These are phyloP conservation scores for Penicillium ucsense DNA, from an alignment of 495 filamentous ascomycete species.

Conservation along the genomic window DNA sequence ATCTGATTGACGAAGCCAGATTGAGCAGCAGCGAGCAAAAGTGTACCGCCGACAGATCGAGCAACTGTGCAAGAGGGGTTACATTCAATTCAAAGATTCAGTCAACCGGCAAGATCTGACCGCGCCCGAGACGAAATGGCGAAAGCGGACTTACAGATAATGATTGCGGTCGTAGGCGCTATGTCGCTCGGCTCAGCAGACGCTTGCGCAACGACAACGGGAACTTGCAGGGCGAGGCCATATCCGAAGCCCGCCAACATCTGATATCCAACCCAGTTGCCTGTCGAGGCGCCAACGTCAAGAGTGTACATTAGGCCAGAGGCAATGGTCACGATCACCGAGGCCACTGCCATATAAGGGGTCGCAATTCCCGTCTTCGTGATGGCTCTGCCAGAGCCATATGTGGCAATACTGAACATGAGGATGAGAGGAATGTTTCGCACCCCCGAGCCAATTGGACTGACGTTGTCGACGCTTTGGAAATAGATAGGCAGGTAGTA, in stretches of 20 bases:
- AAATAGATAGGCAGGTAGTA: constrained; percentile 60
- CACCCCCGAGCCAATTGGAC: constrained; percentile 40
- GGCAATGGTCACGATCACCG: constrained; percentile 33
- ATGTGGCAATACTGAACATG: constrained; percentile 15
- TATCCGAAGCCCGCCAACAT: constrained; percentile 22
- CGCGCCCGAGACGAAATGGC: not conserved
- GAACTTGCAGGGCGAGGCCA: constrained; percentile 22
- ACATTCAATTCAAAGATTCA: constrained; percentile 2
- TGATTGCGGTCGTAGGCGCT: constrained; percentile 10
- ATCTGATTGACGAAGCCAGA: constrained; percentile 36
- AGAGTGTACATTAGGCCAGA: constrained; percentile 39
- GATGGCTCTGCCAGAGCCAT: constrained; percentile 1
- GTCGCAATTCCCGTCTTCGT: constrained; percentile 1
- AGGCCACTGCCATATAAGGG: constrained; percentile 22
- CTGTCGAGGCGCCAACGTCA: constrained; percentile 10
- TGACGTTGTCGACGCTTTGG: constrained; percentile 38
- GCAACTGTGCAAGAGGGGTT: constrained; percentile 1
- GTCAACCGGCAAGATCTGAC: not conserved
- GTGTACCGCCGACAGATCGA: constrained; percentile 34
- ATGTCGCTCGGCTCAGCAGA: constrained; percentile 8
- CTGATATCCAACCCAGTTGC: constrained; percentile 34
- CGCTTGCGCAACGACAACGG: constrained; percentile 20
- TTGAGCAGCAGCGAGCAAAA: constrained; percentile 38
- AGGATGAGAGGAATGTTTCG: constrained; percentile 43
- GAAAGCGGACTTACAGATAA: constrained; percentile 6